Base-by-base conservation (phyloP, 805 yeast genomes). In the Teunomyces funiuensis region DNA sequence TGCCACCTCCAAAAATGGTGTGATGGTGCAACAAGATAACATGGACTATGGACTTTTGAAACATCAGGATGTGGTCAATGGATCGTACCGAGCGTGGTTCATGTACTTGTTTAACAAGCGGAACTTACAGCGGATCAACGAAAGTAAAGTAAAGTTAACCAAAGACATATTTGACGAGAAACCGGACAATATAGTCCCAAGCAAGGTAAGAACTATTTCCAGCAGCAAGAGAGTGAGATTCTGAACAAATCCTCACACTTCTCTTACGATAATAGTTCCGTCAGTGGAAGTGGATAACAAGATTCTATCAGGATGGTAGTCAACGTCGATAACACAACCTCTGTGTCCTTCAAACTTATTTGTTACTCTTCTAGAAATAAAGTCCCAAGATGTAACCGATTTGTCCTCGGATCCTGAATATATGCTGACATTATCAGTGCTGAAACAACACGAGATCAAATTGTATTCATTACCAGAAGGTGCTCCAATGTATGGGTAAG, bases 391-490 rank as follows among this genome's bases (percentile, higher is more conserved):
- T 4, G 79, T 76, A 0, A 76, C 71, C 5, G 78, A 69, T 1
- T 73, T 66, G 55, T 85, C 88, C 20, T 76, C 79, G 1, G 87
- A 76, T 0, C 91, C 93, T 13, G 87, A 77, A 3, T 63, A 48
- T 6, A 78, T 54, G 51, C 66, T 45, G 52, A 67, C 52, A 37
- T 63, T 69, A 39, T 66, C 66, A 6, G 51, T 52, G n/a, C 78
- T 67, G 49, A 81, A 69, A 8, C 69, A 57, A 2, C 80, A 70
- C 41, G 85, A 61, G 0, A 80, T 70, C 27, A 79, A 52, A 31
- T 73, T 66, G 41, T 73, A 74, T 39, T 82, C 88, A 4, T 65
- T 58, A 1, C 78, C 72, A 2, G 80, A 62, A 0, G 72, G 66
- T 0, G 87, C 79, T 0, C 88, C 90, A 28, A 76, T 82, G 46